These are phyloP conservation scores for Colletotrichum sublineola DNA, from an alignment of 2,329 filamentous ascomycete genomes.

Conservation along the genomic window DNA sequence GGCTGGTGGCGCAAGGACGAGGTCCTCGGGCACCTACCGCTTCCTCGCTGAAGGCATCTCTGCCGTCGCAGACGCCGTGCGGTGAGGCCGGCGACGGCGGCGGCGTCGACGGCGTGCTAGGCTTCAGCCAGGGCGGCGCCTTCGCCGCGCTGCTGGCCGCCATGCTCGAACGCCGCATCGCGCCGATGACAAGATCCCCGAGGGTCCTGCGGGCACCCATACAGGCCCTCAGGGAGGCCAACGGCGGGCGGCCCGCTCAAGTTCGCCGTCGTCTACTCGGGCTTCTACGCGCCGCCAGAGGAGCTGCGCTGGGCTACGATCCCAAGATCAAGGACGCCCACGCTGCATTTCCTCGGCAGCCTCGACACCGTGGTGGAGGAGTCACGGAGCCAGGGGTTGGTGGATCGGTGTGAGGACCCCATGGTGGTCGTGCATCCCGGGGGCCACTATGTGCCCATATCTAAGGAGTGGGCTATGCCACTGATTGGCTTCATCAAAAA, in stretches of 20 bases:
- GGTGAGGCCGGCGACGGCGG: slow-evolving; percentile 74
- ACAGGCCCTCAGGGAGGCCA: slow-evolving; percentile 61
- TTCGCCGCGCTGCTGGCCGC: slow-evolving; percentile 79
- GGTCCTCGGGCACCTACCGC: slow-evolving; percentile 72
- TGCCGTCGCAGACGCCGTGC: slow-evolving; percentile 72
- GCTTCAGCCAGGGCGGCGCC: slow-evolving; percentile 85
- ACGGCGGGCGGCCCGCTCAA: slow-evolving; percentile 64
- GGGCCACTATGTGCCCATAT: slow-evolving; percentile 89
- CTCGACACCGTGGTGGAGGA: slow-evolving; percentile 93
- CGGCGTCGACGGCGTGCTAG: slow-evolving; percentile 82
- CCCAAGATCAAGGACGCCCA: slow-evolving; percentile 80
- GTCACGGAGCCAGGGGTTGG: slow-evolving; percentile 73
- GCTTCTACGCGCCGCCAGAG: slow-evolving; percentile 76
- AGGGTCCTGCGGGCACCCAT: slow-evolving; percentile 56
- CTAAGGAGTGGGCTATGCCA: slow-evolving; percentile 83
- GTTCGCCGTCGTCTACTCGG: slow-evolving; percentile 83
- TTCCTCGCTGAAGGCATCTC: slow-evolving; percentile 78
- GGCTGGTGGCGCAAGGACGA: slow-evolving; percentile 87
- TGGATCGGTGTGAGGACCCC: slow-evolving; percentile 72
- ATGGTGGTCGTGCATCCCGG: slow-evolving; percentile 80
- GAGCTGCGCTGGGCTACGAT: slow-evolving; percentile 76
- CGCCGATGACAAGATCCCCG: slow-evolving; percentile 46
- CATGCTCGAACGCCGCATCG: slow-evolving; percentile 72
- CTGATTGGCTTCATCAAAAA: slow-evolving; percentile 77
- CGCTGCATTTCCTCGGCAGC: slow-evolving; percentile 85